Base-by-base conservation (phyloP, 2,329 filamentous ascomycete genomes). In the Basipetospora chlamydospora region DNA sequence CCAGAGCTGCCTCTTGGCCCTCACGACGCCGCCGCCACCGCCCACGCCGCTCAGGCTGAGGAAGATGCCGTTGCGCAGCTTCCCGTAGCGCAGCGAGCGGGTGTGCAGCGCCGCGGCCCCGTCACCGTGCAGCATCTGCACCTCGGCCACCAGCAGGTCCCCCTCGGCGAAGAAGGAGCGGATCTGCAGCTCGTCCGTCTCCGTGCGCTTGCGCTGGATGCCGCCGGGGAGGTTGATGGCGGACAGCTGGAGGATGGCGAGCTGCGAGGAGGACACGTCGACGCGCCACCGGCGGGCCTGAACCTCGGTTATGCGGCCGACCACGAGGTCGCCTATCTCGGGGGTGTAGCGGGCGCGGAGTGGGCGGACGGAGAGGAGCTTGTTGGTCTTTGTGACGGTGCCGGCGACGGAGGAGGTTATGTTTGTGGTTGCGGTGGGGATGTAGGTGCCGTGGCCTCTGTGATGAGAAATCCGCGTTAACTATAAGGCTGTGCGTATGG, bases 131-230 rank as follows among this genome's bases (percentile, higher is more conserved):
- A 98, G 66, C 47, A 75, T 74, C 67, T 98, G 90, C 38, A 98
- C 90, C 61, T 98, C 90, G 1, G 90, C 90, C 13, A 96, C 83
- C 12, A 98, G 64, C 36, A 98, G 62, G 54, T 98, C 90, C 10
- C 90, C 90, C 58, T 98, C 90, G 38, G 80, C 78, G 61, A 98
- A 96, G 59, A 95, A 98, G n/a, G 77, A 84, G 35, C 90, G 76
- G 58, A 98, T 96, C 59, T 96, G 90, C 49, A 98, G 68, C 63
- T 96, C 90, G 57, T 98, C 90, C 12, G 90, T 92, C 50, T 88
- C 87, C 20, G 90, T 98, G 45, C 90, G 71, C 53, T 88, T 82
- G 40, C 90, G 75, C 49, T 95, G 66, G 44, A 94, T 93, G 23
- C 90, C 90, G 39, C 90, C 90, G 0, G 90, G 90, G 3, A 98